These are phyloP conservation scores for Breynia disticha DNA, from an alignment of 441 rosid species.

Conservation along the genomic window DNA sequence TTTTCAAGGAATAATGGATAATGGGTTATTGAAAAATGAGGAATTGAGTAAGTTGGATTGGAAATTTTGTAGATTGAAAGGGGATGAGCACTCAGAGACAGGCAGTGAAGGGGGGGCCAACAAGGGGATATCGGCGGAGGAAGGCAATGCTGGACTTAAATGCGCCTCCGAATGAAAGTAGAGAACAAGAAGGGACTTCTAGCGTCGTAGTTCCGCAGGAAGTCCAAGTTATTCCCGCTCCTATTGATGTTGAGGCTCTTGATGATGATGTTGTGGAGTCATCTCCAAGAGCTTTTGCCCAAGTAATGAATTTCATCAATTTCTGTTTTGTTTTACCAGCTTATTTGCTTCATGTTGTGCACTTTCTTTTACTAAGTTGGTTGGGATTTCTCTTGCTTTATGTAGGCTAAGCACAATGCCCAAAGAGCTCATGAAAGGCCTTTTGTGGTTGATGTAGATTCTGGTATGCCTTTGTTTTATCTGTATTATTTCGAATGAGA, in stretches of 20 bases:
- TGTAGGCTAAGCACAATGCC: conserved; percentile 15
- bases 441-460: conserved; percentile 10
- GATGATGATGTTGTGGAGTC: conserved; percentile 82
- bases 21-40: not conserved
- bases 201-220: conserved; percentile 21
- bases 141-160: conserved; percentile 53
- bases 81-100: conserved; percentile 47
- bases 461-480: conserved; percentile 9
- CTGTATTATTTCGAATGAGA: too few species aligned
- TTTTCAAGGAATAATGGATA: too few species aligned
- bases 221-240: conserved; percentile 24
- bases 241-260: conserved; percentile 65
- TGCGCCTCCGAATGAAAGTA: conserved; percentile 41
- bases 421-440: conserved; percentile 7
- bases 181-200: conserved; percentile 54
- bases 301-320: conserved; percentile 32
- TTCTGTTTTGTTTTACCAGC: not conserved
- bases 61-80: conserved; percentile 6
- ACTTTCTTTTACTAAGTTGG: not conserved
- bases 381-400: not conserved
- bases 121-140: conserved; percentile 49
- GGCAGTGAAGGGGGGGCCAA: conserved; percentile 30
- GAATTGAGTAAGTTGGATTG: not conserved
- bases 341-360: too few species aligned
- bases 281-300: conserved; percentile 71